These are phyloP conservation scores for Blastomyces silverae DNA, from an alignment of 2,329 filamentous ascomycete species.

Conservation along the genomic window DNA sequence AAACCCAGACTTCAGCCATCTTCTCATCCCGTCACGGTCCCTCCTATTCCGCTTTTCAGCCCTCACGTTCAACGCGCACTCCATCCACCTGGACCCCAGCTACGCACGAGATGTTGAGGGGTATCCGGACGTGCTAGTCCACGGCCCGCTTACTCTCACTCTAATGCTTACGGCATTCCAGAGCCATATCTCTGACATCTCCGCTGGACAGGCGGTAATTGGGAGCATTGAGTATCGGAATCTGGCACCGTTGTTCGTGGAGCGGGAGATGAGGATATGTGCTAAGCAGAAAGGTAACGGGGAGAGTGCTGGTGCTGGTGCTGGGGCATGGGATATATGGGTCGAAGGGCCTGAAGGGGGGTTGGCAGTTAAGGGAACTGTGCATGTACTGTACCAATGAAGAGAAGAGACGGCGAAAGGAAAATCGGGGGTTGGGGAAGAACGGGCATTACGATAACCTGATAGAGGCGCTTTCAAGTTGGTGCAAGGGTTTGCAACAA, in stretches of 20 bases:
- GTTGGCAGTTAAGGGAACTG: conserved; percentile 57
- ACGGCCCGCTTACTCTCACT: conserved; percentile 74
- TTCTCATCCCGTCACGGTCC: conserved; percentile 58
- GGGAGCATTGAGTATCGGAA: conserved; percentile 68
- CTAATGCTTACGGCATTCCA: conserved; percentile 65
- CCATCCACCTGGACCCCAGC: conserved; percentile 72
- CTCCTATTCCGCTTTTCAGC: conserved; percentile 88
- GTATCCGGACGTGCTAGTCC: conserved; percentile 68
- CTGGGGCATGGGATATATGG: conserved; percentile 56
- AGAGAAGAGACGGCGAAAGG: neutral
- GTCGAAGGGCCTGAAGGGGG: conserved; percentile 56
- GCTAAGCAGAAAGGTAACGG: conserved; percentile 47
- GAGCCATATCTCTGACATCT: conserved; percentile 42
- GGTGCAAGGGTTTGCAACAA: too few species aligned
- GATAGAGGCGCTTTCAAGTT: too few species aligned
- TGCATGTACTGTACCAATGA: conserved; percentile 14
- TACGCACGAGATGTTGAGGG: conserved; percentile 68
- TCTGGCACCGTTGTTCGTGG: conserved; percentile 69
- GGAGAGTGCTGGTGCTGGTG: conserved; percentile 14
- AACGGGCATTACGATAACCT: too few species aligned
- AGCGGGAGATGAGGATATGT: conserved; percentile 64
- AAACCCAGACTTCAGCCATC: conserved; percentile 51
- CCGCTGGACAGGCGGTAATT: conserved; percentile 37
- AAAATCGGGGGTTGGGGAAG: neutral
- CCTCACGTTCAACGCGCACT: conserved; percentile 85